A percentile compares a stretch with the other conserved stretches of the same genome.
Conservation (phyloP, 1,284 basidiomycete species). For the Puccinia coronata region DNA sequence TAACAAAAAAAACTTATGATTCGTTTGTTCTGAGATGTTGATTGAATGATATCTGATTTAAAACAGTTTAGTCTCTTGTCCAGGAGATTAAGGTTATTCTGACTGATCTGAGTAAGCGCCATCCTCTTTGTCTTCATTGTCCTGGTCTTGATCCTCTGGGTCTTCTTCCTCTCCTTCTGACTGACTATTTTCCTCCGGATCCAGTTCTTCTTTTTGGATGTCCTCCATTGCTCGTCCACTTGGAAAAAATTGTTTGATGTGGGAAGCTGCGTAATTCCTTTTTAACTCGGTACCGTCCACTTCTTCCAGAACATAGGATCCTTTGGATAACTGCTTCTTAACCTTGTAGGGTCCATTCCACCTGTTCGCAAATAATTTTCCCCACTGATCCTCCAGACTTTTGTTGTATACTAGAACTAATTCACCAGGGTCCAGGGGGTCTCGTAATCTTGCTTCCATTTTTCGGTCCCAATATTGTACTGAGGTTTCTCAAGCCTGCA, state of each 20-base stretch:
- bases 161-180: neutral
- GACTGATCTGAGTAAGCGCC: no score
- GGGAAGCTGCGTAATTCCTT: neutral
- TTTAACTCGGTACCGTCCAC: constrained; percentile 3
- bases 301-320: constrained; percentile 23
- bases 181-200: neutral
- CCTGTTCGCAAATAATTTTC: constrained; percentile 26
- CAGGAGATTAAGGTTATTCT: neutral
- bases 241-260: constrained; percentile 20
- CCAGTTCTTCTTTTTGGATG: neutral
- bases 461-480: neutral
- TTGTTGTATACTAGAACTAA: neutral
- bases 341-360: constrained; percentile 32
- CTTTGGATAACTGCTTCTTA: neutral
- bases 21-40: no score
- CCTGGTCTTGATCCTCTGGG: neutral
- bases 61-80: constrained; percentile 9
- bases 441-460: neutral
- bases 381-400: constrained; percentile 20
- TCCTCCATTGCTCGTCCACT: neutral
- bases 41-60: no score
- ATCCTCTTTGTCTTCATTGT: neutral
- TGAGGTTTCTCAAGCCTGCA: neutral
- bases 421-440: neutral
- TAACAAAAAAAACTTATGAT: no score